phyloP scores from a whole-genome alignment of 2,329 filamentous ascomycete species.

The Cercospora zeina region DNA sequence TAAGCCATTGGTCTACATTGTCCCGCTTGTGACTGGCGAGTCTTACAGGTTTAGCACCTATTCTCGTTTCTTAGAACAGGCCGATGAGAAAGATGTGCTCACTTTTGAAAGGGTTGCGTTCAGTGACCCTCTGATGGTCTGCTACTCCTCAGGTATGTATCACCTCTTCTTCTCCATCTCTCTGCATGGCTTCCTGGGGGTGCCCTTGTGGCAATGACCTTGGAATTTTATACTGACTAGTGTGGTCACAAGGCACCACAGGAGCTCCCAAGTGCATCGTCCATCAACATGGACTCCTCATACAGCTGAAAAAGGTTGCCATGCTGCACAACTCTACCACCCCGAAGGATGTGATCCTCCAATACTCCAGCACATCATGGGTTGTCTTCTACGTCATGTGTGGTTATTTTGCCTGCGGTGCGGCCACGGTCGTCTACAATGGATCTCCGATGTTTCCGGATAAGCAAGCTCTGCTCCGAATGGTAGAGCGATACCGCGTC shows the following conservation, averaged over 20 bases:
- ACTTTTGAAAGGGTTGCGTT: conserved; percentile 45
- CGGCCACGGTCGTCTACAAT: conserved; percentile 48
- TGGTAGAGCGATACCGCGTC: conserved; percentile 42
- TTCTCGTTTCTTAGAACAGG: conserved; percentile 39
- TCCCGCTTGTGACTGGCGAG: conserved; percentile 32
- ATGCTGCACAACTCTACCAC: conserved; percentile 49
- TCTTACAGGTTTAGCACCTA: conserved; percentile 33
- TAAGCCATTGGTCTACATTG: conserved; percentile 35
- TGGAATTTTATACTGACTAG: background rate
- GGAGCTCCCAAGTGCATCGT: conserved; percentile 51
- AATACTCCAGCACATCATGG: conserved; percentile 52
- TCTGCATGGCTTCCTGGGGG: background rate
- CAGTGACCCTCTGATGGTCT: conserved; percentile 48
- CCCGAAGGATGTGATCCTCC: conserved; percentile 46
- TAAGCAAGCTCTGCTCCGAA: conserved; percentile 41
- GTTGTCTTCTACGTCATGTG: conserved; percentile 48
- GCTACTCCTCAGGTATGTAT: conserved; percentile 43
- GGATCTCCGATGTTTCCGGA: conserved; percentile 48
- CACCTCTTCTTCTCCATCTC: background rate
- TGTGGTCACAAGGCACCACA: conserved; percentile 39
- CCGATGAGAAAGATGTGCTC: conserved; percentile 38
- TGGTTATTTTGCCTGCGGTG: conserved; percentile 35
- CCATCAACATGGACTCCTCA: conserved; percentile 45
- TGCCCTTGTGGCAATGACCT: background rate
- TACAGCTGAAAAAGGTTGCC: conserved; percentile 50